These are phyloP conservation scores for Fusarium protoensiforme DNA, from an alignment of 2,329 filamentous ascomycete genomes.

Conservation along the genomic window DNA sequence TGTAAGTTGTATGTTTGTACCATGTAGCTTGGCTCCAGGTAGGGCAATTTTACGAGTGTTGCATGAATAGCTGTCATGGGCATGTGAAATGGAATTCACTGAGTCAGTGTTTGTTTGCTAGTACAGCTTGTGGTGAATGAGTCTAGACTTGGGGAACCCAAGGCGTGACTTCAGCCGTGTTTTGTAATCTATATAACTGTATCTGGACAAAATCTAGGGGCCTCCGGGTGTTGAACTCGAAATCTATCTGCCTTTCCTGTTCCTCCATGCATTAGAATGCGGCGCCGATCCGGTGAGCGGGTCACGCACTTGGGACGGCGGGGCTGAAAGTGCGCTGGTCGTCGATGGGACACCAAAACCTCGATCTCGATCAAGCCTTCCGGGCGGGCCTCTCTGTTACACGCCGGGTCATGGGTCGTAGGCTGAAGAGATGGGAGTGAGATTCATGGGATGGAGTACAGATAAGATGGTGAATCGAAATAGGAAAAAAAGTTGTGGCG, in stretches of 20 bases:
- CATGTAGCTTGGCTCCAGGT: not conserved
- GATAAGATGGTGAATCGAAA: not conserved
- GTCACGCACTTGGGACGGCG: not conserved
- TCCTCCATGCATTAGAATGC: not conserved
- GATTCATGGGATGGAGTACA: too few species aligned
- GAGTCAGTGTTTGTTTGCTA: not conserved
- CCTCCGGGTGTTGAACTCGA: not conserved
- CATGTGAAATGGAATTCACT: not conserved
- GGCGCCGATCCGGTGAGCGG: not conserved
- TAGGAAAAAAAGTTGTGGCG: not conserved
- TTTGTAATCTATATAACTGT: not conserved
- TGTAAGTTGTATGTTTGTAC: not conserved
- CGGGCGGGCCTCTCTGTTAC: conserved; percentile 6
- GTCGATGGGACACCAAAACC: conserved; percentile 26
- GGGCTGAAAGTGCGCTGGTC: not conserved
- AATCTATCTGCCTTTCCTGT: not conserved
- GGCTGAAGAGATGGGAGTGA: conserved; percentile 21
- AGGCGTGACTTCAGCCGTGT: not conserved
- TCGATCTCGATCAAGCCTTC: conserved; percentile 27
- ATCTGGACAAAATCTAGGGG: not conserved
- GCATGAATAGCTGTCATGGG: not conserved
- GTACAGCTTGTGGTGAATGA: not conserved
- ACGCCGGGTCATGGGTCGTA: conserved; percentile 29
- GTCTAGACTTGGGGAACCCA: not conserved
- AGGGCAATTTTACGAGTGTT: conserved; percentile 12